phyloP scores from a whole-genome alignment of 1,284 basidiomycete genomes.

The Rhodotorula mucilaginosa region DNA sequence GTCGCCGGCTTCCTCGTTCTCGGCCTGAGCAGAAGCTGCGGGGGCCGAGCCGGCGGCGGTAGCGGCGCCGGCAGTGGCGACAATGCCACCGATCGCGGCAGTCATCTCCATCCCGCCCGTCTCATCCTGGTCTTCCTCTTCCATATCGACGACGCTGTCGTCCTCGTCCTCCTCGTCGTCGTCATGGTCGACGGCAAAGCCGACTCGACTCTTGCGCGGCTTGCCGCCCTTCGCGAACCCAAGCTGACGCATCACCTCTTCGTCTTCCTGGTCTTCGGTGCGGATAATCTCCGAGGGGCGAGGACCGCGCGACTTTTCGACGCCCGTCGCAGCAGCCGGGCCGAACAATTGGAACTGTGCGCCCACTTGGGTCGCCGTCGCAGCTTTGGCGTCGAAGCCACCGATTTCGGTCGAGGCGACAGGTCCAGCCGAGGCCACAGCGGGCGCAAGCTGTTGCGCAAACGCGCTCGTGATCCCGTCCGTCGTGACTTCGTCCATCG shows the following conservation, averaged over 20 bases:
- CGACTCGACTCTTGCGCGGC: constrained; percentile 19
- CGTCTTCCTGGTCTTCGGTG: constrained; percentile 35
- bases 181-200: background rate
- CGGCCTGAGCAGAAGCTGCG: too few species aligned
- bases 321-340: background rate
- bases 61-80: background rate
- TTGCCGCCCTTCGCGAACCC: constrained; percentile 23
- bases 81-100: constrained; percentile 18
- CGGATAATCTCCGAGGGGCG: constrained; percentile 31
- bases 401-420: background rate
- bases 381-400: background rate
- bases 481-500: constrained; percentile 28
- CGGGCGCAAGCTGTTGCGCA: background rate
- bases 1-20: background rate
- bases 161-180: constrained; percentile 16
- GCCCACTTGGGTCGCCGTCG: background rate
- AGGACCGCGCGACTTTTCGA: constrained; percentile 8
- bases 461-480: constrained; percentile 14
- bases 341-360: constrained; percentile 6
- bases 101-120: constrained; percentile 35
- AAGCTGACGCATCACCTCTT: constrained; percentile 32
- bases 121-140: constrained; percentile 10
- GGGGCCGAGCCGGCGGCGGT: too few species aligned
- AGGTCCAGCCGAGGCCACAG: background rate
- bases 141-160: background rate